Base-by-base conservation (phyloP, 495 filamentous ascomycete genomes). In the Cercophora newfieldiana region DNA sequence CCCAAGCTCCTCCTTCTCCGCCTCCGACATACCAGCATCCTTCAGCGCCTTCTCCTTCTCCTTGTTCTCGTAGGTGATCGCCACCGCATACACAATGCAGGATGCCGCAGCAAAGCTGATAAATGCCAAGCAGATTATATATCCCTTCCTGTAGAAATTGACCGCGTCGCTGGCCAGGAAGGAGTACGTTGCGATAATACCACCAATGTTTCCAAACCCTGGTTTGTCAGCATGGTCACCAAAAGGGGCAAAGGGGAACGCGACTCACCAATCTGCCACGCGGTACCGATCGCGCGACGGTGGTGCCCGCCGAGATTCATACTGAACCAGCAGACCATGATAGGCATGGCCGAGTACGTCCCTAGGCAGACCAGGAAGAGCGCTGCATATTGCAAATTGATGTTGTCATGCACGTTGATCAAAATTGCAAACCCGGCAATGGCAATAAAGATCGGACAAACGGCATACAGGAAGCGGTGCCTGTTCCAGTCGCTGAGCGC, bases 301-400 rank as follows among this genome's bases (percentile, higher is more conserved):
- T 93, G 91, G 74, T 99, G 94, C 2, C 94, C 93, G 1, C 90
- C 90, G 22, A 96, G 78, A 68, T 97, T 97, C 87, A 96, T 96
- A 66, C 89, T 90, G 77, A 93, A 97, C 93, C 94, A 99, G 74
- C 93, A 97, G 0, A 96, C 86, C 44, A 91, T 84, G 12, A 97
- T 86, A 0, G 92, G 93, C 87, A 94, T 91, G 8, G 91, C 90
- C 59, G 85, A 83, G 70, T 91, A 91, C 0, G 78, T 78, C 25
- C 84, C 84, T 74, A 83, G 82, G 4, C 88, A 87, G 63, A 92
- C 81, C 33, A 97, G 75, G 76, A 92, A 93, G 18, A 97, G 80
- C 1, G 88, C 91, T 0, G 78, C 87, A 69, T 96, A 97, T 74
- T 92, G 80, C 37, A 90, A 76, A 19, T 83, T 65, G 1, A 74